A percentile compares a stretch with the other conserved stretches of the same genome.
These are phyloP conservation scores for Aspergillus clavatus DNA, from an alignment of 2,329 filamentous ascomycete genomes.

Conservation along the genomic window DNA sequence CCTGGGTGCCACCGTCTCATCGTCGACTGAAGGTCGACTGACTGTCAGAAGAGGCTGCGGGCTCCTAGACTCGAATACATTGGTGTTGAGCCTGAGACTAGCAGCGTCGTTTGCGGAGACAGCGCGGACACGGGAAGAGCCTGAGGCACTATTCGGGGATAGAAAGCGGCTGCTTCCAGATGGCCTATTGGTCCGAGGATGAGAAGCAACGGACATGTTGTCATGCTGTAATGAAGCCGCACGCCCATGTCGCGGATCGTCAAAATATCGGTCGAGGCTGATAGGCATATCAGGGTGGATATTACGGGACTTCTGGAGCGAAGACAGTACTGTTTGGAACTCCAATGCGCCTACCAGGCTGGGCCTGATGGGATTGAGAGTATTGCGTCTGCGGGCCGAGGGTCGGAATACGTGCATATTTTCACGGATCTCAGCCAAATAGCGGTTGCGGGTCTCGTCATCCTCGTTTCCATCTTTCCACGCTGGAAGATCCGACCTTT, in stretches of 20 bases:
- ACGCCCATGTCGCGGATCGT: conserved; percentile 50
- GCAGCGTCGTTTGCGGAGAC: conserved; percentile 58
- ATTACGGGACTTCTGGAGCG: conserved; percentile 75
- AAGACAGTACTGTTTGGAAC: conserved; percentile 85
- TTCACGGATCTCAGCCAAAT: conserved; percentile 75
- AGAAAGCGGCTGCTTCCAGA: conserved; percentile 19
- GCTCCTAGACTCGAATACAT: conserved; percentile 22
- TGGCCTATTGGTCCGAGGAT: conserved; percentile 33
- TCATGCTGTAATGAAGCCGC: conserved; percentile 43
- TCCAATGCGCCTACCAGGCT: conserved; percentile 91
- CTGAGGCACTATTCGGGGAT: conserved; percentile 21
- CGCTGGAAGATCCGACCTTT: conserved; percentile 46
- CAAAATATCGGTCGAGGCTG: conserved; percentile 64
- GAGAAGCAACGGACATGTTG: conserved; percentile 45
- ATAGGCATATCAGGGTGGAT: conserved; percentile 63
- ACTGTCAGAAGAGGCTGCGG: conserved; percentile 35
- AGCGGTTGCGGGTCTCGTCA: conserved; percentile 53
- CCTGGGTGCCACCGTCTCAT: conserved; percentile 12
- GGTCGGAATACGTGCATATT: conserved; percentile 86
- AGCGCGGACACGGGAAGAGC: conserved; percentile 43
- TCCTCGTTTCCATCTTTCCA: conserved; percentile 53
- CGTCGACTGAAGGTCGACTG: conserved; percentile 34
- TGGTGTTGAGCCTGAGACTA: conserved; percentile 42
- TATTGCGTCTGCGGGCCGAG: conserved; percentile 62
- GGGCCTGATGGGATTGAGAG: conserved; percentile 80